Evolutionary conservation across 2,329 filamentous ascomycete genomes (phyloP), one percentile per base, ranked within the genome.

Genomic region (Phialophora macrospora): DNA sequence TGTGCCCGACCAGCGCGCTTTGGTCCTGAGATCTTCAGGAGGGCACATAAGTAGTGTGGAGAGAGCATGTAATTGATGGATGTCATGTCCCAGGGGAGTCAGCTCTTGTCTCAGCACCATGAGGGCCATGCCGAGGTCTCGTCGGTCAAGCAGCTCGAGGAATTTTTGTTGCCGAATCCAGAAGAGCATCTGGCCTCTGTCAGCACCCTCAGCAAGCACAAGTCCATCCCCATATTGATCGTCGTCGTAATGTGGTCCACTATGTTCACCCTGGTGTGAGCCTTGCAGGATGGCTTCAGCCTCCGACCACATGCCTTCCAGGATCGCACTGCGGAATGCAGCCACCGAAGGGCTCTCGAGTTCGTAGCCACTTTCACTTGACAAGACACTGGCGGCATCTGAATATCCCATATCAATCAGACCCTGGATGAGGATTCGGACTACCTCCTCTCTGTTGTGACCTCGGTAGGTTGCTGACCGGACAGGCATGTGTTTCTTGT

Each of bases 131-230:
- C 84, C 84, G 8, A 91, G 86, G 72, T 97, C 88, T 71, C 88
- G 83, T 73, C 84, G 82, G 76, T 98, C 93, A 51, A 99, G 80
- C 8, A 97, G 81, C 79, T 99, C 95, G 32, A 99, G 82, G 73
- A 94, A 99, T 77, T 98, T 98, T 76, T 99, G 95, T 75, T 96
- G 91, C 69, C 94, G 86, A 73, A 99, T 82, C 82, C 88, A 89
- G 77, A 98, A 97, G 55, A 89, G 85, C 90, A 99, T 94, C 60
- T 90, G 83, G 71, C 89, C 87, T 64, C 85, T 85, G 73, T 97
- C 90, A 6, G 92, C 90, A 26, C 87, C 89, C 51, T 91, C 86
- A 17, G 89, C 87, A 60, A 98, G 83, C 17, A 92, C 86, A 62
- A 99, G 80, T 1, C 89, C 91, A 11, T 67, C 67, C 6, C 63